Percentiles rank a stretch among this genome's conserved stretches.
Evolutionary conservation across 257 asterid species (phyloP).

Genomic region (Ilex aquifolium): DNA sequence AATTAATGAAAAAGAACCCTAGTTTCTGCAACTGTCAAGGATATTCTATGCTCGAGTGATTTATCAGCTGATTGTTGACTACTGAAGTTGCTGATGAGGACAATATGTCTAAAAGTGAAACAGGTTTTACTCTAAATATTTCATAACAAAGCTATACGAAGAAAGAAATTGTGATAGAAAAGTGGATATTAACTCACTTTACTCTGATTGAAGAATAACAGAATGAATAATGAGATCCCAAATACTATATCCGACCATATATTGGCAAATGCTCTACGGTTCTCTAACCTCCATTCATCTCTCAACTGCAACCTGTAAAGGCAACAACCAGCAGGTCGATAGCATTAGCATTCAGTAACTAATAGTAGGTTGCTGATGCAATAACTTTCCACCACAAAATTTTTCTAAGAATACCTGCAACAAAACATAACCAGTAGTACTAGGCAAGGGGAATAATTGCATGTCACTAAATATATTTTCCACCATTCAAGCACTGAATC

Average conservation of each 20-base stretch:
- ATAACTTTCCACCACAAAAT: conserved; percentile 4
- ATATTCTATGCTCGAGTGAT: no score
- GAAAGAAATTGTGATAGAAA: conserved; percentile 9
- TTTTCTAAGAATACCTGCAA: background rate
- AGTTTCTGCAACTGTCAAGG: no score
- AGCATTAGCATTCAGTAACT: background rate
- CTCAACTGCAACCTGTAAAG: conserved; percentile 70
- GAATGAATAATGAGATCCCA: conserved; percentile 77
- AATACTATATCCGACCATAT: conserved; percentile 90
- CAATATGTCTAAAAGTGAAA: background rate
- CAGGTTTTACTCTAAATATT: conserved; percentile 1
- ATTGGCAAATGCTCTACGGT: conserved; percentile 90
- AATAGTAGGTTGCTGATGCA: background rate
- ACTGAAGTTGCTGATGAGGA: no score
- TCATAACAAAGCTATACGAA: background rate
- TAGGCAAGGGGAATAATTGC: no score
- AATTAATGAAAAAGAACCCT: no score
- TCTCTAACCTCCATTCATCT: conserved; percentile 85
- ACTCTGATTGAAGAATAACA: conserved; percentile 69
- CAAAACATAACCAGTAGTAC: background rate
- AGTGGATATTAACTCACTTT: conserved; percentile 52
- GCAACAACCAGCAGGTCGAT: conserved; percentile 12
- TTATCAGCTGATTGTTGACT: no score
- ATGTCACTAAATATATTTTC: no score
- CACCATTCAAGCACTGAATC: no score